phyloP scores from a whole-genome alignment of 768 basidiomycete genomes.

The Boletales sp. region DNA sequence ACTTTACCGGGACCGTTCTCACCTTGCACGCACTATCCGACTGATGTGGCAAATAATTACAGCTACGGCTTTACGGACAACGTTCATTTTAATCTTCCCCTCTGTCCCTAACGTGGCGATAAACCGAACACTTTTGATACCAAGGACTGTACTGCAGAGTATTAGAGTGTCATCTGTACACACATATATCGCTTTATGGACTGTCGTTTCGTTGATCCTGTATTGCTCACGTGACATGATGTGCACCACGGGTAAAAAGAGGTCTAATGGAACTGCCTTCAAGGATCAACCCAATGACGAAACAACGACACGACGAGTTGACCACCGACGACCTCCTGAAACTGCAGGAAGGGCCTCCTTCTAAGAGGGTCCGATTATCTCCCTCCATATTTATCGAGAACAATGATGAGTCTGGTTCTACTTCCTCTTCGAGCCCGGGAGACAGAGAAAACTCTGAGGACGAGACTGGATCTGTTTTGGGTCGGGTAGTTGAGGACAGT shows the following conservation, averaged over 20 bases:
- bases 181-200: too few relatives aligned
- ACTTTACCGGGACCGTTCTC: not conserved
- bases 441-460: slow-evolving; percentile 18
- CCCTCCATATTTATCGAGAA: not conserved
- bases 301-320: slow-evolving; percentile 19
- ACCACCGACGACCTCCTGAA: slow-evolving; percentile 48
- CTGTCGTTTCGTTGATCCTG: too few relatives aligned
- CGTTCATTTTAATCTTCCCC: too few relatives aligned
- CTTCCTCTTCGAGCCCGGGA: slow-evolving; percentile 2
- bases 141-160: not conserved
- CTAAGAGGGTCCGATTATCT: slow-evolving; percentile 33
- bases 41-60: too few relatives aligned
- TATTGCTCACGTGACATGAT: too few relatives aligned
- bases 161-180: too few relatives aligned
- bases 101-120: too few relatives aligned
- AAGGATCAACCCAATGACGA: slow-evolving; percentile 9
- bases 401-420: slow-evolving; percentile 4
- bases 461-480: slow-evolving; percentile 7
- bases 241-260: too few relatives aligned
- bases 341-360: slow-evolving; percentile 39
- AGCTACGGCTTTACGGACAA: too few relatives aligned
- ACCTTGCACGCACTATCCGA: not conserved
- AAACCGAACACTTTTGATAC: not conserved
- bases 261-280: not conserved
- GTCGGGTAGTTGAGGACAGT: slow-evolving; percentile 7